Conservation (phyloP, 1,284 basidiomycete genomes). For the Melampsora americana region DNA sequence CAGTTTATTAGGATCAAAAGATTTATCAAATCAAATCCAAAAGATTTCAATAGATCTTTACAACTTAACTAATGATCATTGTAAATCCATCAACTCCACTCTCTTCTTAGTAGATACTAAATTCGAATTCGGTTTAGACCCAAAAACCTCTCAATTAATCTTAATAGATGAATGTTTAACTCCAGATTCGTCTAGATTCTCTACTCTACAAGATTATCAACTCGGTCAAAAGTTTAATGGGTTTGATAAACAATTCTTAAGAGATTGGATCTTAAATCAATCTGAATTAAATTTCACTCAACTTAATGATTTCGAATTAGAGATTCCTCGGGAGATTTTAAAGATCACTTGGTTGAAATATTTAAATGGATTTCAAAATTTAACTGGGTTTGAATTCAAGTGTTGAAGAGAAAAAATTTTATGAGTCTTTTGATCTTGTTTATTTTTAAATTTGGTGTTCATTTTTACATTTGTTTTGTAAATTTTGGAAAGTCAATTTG, state of each 20-base stretch:
- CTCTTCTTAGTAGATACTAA: conserved; percentile 95
- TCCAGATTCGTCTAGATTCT: conserved; percentile 95
- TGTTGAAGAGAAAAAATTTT: neutral
- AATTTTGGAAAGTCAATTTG: too few relatives aligned
- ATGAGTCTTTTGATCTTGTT: neutral
- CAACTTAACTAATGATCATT: conserved; percentile 70
- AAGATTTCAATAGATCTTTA: conserved; percentile 67
- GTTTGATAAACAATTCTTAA: conserved; percentile 95
- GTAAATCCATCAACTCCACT: conserved; percentile 61
- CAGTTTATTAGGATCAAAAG: conserved; percentile 56
- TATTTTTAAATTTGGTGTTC: too few relatives aligned
- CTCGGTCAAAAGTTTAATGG: conserved; percentile 76
- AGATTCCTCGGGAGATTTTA: conserved; percentile 71
- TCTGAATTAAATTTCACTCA: conserved; percentile 52
- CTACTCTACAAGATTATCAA: conserved; percentile 73
- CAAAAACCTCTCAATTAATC: conserved; percentile 60
- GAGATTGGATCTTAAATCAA: conserved; percentile 70
- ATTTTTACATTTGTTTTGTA: too few relatives aligned
- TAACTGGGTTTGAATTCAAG: conserved; percentile 58
- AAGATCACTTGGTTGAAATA: conserved; percentile 73
- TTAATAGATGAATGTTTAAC: conserved; percentile 95
- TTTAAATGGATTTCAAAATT: conserved; percentile 68
- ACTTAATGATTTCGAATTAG: conserved; percentile 2
- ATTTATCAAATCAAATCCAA: conserved; percentile 60
- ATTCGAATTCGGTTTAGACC: conserved; percentile 77